These are phyloP conservation scores for Cyanidium caldarium DNA, from an alignment of 23 red algal genomes.

Conservation along the genomic window DNA sequence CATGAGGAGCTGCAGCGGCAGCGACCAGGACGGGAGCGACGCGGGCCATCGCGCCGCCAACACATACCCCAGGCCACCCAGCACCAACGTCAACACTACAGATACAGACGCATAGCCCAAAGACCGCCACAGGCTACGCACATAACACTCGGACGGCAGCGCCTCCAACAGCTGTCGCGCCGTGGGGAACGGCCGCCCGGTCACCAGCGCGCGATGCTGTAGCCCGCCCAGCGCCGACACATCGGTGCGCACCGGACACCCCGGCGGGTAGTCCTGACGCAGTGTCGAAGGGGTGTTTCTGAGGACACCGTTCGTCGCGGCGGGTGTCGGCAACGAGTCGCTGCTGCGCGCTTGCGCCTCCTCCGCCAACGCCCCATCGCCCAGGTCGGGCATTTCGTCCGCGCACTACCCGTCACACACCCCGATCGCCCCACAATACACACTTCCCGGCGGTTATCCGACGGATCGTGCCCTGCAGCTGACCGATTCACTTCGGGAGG, in stretches of 20 bases:
- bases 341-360: too few species aligned
- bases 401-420: too few species aligned
- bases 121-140: conserved; percentile 36
- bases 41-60: conserved; percentile 3
- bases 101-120: conserved; percentile 24
- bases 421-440: too few species aligned
- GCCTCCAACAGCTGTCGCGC: conserved; percentile 24
- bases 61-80: conserved; percentile 18
- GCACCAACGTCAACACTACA: conserved; percentile 25
- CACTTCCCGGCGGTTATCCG: too few species aligned
- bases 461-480: too few species aligned
- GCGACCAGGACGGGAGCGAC: background rate
- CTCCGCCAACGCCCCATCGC: too few species aligned
- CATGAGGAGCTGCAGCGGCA: conserved; percentile 14
- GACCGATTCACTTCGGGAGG: too few species aligned
- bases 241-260: background rate
- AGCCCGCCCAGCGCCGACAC: background rate
- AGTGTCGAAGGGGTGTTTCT: too few species aligned
- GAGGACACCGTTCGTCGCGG: too few species aligned
- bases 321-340: too few species aligned
- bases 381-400: too few species aligned
- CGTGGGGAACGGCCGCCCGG: background rate
- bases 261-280: too few species aligned
- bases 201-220: background rate
- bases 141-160: conserved; percentile 60